Percentiles rank a stretch among this genome's conserved stretches.
Conservation (phyloP, 176 grass and related monocot genomes). For the Musa schizocarpa region DNA sequence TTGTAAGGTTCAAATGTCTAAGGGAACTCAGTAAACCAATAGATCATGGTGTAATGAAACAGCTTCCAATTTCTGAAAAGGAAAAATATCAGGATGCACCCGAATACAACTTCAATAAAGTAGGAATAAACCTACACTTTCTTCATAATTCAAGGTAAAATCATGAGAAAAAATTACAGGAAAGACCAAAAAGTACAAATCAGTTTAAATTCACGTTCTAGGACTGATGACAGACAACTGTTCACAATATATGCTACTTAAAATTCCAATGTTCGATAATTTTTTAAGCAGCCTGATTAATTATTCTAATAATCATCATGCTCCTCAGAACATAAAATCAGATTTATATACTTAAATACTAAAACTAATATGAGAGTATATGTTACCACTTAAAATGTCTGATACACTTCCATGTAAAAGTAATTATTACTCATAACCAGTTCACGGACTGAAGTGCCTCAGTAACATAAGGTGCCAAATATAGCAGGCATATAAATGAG, state of each 20-base stretch:
- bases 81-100: no score
- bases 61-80: no score
- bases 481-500: no score
- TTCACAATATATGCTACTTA: background rate
- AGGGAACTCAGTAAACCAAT: background rate
- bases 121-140: background rate
- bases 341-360: no score
- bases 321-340: background rate
- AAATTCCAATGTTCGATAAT: background rate
- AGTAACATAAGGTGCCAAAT: no score
- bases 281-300: background rate
- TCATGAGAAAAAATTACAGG: background rate
- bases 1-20: constrained; percentile 1
- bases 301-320: background rate
- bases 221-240: background rate
- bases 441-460: no score
- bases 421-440: background rate
- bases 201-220: background rate
- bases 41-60: background rate
- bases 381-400: background rate
- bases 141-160: background rate
- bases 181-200: background rate
- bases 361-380: background rate
- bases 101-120: background rate
- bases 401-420: background rate